Base-by-base conservation (phyloP, 805 yeast genomes). In the Metschnikowia hibisci region DNA sequence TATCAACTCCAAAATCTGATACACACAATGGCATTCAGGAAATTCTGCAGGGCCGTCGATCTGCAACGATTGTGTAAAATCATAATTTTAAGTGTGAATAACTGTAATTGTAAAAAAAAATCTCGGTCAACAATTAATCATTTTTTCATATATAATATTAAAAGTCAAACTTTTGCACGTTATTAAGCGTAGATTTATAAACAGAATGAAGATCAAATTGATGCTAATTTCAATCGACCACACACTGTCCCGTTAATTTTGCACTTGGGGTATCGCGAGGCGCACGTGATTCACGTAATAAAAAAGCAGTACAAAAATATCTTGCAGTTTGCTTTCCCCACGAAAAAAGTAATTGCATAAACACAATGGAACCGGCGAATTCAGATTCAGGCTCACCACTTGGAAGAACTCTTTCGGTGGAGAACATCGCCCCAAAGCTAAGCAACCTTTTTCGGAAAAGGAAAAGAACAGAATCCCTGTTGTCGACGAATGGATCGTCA, bases 341-440 rank as follows among this genome's bases (percentile, higher is more conserved):
- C 39, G 32, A 16, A 9, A 30, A 20, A 38, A 11, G 13, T 38
- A 16, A 15, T 15, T 20, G 14, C 26, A 38, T 37, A 30, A 20
- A 31, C 26, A 30, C 23, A 25, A 39, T 33, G 39, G 39, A 43
- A 33, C 40, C 52, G 18, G 52, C 35, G 25, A 35, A 42, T 25
- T 30, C 46, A 12, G 44, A 40, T 28, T 32, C 46, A 30, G 42
- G 42, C 32, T 34, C 45, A 25, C 50, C 56, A n/a, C 48, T 68
- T 39, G 54, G 60, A 11, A 56, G 71, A 45, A 61, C 70, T 10
- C 59, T 69, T 36, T 68, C 73, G 2, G 69, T 69, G 45, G 75
- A 69, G 36, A 54, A 66, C 36, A 57, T 69, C 45, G 71, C 67
- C 5, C 71, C 73, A 9, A 63, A 58, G 28, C 43, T 68, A 31